A percentile compares a stretch with the other conserved stretches of the same genome.
These are phyloP conservation scores for Taiwanofungus camphoratus DNA, from an alignment of 1,284 basidiomycete genomes.

Conservation along the genomic window DNA sequence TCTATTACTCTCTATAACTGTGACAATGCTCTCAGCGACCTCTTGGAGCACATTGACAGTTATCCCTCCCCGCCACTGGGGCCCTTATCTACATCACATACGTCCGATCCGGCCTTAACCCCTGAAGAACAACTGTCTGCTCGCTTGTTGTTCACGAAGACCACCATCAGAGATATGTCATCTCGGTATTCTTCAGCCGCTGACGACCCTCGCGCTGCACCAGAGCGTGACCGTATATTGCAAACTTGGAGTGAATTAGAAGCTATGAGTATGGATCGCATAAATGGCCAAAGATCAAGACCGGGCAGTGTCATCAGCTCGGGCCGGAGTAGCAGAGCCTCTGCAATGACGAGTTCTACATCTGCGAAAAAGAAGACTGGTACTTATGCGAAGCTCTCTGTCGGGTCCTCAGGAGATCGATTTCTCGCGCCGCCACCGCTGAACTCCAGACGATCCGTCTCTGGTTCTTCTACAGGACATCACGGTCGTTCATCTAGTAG, in stretches of 20 bases:
- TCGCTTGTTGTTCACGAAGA: slow-evolving; percentile 57
- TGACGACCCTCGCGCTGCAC: slow-evolving; percentile 50
- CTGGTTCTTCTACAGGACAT: slow-evolving; percentile 34
- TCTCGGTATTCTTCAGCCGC: slow-evolving; percentile 35
- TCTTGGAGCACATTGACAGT: slow-evolving; percentile 77
- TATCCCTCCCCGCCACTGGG: slow-evolving; percentile 55
- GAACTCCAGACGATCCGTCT: slow-evolving; percentile 41
- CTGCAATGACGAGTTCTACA: slow-evolving; percentile 27
- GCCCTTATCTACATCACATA: slow-evolving; percentile 44
- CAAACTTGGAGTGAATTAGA: slow-evolving; percentile 77
- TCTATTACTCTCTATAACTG: slow-evolving; percentile 45
- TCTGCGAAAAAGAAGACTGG: slow-evolving; percentile 28
- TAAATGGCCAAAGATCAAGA: slow-evolving; percentile 55
- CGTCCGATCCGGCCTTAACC: slow-evolving; percentile 33
- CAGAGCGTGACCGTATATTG: slow-evolving; percentile 56
- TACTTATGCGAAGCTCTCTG: slow-evolving; percentile 51
- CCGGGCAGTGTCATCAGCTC: slow-evolving; percentile 56
- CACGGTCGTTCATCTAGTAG: slow-evolving; percentile 41
- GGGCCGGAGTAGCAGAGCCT: slow-evolving; percentile 48
- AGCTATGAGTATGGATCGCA: slow-evolving; percentile 69
- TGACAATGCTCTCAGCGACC: slow-evolving; percentile 72
- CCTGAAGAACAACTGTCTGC: slow-evolving; percentile 62
- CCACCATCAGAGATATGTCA: slow-evolving; percentile 41
- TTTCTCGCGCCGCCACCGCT: slow-evolving; percentile 44
- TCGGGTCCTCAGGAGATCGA: slow-evolving; percentile 33